A percentile compares a stretch with the other conserved stretches of the same genome.
These are phyloP conservation scores for Macadamia tetraphylla DNA, from an alignment of 164 flowering plant species.

Conservation along the genomic window DNA sequence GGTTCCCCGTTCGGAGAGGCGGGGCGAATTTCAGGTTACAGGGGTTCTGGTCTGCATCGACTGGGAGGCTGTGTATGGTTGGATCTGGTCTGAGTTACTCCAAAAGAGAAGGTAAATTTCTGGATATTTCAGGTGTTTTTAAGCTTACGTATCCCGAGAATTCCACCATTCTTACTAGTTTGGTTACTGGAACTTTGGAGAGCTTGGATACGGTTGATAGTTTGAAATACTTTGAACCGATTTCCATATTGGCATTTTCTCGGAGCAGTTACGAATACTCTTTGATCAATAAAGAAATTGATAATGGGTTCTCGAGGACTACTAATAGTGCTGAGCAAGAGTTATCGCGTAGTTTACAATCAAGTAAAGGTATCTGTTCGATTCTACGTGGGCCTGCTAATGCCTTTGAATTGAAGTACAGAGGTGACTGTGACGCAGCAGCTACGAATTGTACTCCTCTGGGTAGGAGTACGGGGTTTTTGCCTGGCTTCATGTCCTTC, in stretches of 20 bases:
- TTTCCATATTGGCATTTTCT: slow-evolving; percentile 31
- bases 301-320: slow-evolving; percentile 8
- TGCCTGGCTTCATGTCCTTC: slow-evolving; percentile 34
- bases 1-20: slow-evolving; percentile 2
- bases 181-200: slow-evolving; percentile 45
- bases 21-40: slow-evolving; percentile 17
- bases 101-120: slow-evolving; percentile 22
- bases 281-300: slow-evolving; percentile 15
- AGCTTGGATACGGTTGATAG: slow-evolving; percentile 21
- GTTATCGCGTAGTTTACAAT: slow-evolving; percentile 12
- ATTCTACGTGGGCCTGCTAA: neutral
- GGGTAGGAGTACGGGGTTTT: slow-evolving; percentile 14
- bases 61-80: slow-evolving; percentile 53
- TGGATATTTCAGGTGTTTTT: slow-evolving; percentile 32
- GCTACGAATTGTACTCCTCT: slow-evolving; percentile 34
- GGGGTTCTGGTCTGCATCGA: slow-evolving; percentile 50
- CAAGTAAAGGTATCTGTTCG: slow-evolving; percentile 19
- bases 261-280: slow-evolving; percentile 27
- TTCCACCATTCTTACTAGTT: slow-evolving; percentile 27
- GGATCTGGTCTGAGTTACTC: slow-evolving; percentile 26
- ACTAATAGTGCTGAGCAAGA: slow-evolving; percentile 1
- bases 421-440: slow-evolving; percentile 18
- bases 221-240: slow-evolving; percentile 27
- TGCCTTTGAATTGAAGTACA: slow-evolving; percentile 31
- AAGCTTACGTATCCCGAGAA: slow-evolving; percentile 34